These are phyloP conservation scores for Eucalyptus sp. DNA, from an alignment of 345 rosid genomes.

Conservation along the genomic window DNA sequence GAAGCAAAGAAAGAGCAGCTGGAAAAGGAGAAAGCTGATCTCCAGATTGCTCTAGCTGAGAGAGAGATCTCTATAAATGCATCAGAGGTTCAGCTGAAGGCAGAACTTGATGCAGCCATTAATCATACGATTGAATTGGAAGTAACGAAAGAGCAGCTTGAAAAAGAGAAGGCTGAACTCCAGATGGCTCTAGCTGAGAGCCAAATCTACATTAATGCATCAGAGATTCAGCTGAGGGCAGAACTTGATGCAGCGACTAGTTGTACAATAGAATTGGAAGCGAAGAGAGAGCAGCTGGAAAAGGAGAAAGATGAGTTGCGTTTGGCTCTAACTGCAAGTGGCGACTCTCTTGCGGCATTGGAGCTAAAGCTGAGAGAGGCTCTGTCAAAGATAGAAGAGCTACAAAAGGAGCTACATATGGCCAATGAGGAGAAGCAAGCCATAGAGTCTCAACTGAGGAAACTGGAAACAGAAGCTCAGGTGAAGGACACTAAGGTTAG, in stretches of 20 bases:
- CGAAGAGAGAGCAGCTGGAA: neutral
- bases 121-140: neutral
- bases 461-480: conserved; percentile 36
- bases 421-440: neutral
- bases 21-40: conserved; percentile 5
- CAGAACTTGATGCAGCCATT: neutral
- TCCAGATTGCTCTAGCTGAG: conserved; percentile 39
- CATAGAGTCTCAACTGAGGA: conserved; percentile 20
- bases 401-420: neutral
- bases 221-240: neutral
- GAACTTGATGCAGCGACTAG: neutral
- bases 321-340: neutral
- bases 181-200: neutral
- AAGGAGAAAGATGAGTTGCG: neutral
- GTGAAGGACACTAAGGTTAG: conserved; percentile 33
- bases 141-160: neutral
- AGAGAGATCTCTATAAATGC: conserved; percentile 5
- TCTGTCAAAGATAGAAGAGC: neutral
- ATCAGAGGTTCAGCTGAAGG: neutral
- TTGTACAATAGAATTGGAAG: neutral
- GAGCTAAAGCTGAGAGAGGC: neutral
- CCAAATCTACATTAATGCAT: neutral
- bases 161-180: neutral
- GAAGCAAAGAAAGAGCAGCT: neutral
- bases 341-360: neutral